Conservation (phyloP, 164 flowering plant species). For the Chimonanthus praecox region DNA sequence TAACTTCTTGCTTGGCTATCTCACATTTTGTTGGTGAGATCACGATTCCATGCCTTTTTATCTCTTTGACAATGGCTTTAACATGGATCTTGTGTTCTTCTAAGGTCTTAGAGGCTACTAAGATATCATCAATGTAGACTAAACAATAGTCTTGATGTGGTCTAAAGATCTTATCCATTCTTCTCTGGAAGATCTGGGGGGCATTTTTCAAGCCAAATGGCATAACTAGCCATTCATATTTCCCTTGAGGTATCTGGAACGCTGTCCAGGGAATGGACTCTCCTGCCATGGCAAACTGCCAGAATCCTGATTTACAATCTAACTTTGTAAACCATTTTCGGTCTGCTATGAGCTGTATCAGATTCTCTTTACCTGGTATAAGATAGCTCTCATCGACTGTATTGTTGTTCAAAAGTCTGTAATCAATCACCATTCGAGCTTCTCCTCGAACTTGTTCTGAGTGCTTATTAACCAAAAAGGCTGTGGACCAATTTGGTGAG, state of each 20-base stretch:
- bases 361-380: too few species aligned
- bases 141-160: neutral
- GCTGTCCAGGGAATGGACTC: neutral
- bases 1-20: too few species aligned
- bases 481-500: neutral
- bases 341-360: neutral
- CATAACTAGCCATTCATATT: slow-evolving; percentile 16
- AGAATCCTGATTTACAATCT: slow-evolving; percentile 11
- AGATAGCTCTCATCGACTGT: neutral
- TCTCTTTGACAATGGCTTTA: neutral
- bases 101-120: slow-evolving; percentile 5
- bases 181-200: slow-evolving; percentile 10
- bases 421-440: neutral
- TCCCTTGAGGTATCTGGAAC: slow-evolving; percentile 10
- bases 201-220: slow-evolving; percentile 17
- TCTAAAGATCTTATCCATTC: slow-evolving; percentile 7
- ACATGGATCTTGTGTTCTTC: slow-evolving; percentile 8
- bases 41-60: neutral
- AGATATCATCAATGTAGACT: slow-evolving; percentile 9
- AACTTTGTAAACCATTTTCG: neutral
- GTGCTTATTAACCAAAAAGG: neutral
- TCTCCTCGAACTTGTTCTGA: neutral
- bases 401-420: neutral
- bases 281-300: slow-evolving; percentile 6
- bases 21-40: neutral